A percentile compares a stretch with the other conserved stretches of the same genome.
These are phyloP conservation scores for Tolypocladium ovalisporum DNA, from an alignment of 2,329 filamentous ascomycete species.

Conservation along the genomic window DNA sequence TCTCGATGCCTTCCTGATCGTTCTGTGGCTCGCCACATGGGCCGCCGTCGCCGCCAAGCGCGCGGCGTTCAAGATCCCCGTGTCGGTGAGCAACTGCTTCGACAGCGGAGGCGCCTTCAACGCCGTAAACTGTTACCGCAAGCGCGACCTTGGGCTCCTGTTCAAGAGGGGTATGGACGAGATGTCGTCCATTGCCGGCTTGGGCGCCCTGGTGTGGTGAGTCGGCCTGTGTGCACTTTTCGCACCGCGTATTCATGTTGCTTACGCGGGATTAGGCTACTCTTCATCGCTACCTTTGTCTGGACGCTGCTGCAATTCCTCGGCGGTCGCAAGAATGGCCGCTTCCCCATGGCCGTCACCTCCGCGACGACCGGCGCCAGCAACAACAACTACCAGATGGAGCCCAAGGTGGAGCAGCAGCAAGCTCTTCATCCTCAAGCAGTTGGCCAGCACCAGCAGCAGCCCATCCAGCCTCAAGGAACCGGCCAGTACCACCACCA, in stretches of 20 bases:
- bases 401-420: conserved; percentile 18
- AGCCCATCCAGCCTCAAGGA: conserved; percentile 8
- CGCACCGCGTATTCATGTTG: not conserved
- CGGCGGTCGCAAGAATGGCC: conserved; percentile 24
- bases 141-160: conserved; percentile 9
- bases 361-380: conserved; percentile 1
- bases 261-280: conserved; percentile 15
- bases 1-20: conserved; percentile 30
- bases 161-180: conserved; percentile 21
- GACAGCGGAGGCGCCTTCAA: conserved; percentile 28
- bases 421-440: conserved; percentile 10
- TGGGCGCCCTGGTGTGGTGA: conserved; percentile 33
- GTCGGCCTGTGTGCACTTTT: conserved; percentile 3
- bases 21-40: conserved; percentile 37
- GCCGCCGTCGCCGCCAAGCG: conserved; percentile 28
- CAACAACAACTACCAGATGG: conserved; percentile 17
- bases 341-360: conserved; percentile 14
- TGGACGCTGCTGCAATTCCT: conserved; percentile 24
- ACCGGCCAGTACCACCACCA: conserved; percentile 7
- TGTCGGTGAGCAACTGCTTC: conserved; percentile 18
- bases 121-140: conserved; percentile 23
- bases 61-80: conserved; percentile 20
- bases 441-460: conserved; percentile 8
- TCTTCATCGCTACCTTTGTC: conserved; percentile 26
- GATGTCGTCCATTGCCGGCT: conserved; percentile 28